Conservation (phyloP, 2,329 filamentous ascomycete genomes). For the Escovopsis sp. region DNA sequence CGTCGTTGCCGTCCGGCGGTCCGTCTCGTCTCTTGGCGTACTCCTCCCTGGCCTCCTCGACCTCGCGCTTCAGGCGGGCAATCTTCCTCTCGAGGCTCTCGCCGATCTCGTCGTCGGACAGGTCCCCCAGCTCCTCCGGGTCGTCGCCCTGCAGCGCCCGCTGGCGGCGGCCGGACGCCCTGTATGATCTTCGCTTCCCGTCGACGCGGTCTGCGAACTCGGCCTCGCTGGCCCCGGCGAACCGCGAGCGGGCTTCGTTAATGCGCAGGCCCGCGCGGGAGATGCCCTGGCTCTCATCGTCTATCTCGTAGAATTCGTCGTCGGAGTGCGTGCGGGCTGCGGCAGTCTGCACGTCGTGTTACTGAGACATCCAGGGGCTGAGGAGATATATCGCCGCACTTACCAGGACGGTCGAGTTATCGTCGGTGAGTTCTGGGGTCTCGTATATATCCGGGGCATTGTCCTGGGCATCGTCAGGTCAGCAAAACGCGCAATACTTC, state of each 20-base stretch:
- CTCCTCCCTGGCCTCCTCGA: conserved; percentile 56
- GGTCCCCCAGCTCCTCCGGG: conserved; percentile 53
- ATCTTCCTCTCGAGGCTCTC: conserved; percentile 68
- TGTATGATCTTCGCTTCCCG: conserved; percentile 72
- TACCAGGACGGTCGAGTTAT: conserved; percentile 73
- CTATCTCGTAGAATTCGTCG: conserved; percentile 47
- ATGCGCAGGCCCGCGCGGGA: conserved; percentile 63
- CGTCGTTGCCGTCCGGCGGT: conserved; percentile 28
- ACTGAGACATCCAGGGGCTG: conserved; percentile 8
- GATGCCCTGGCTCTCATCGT: conserved; percentile 52
- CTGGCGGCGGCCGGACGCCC: conserved; percentile 53
- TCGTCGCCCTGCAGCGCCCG: conserved; percentile 48
- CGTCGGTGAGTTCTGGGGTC: conserved; percentile 83
- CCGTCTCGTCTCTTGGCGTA: conserved; percentile 37
- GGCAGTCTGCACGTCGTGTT: conserved; percentile 29
- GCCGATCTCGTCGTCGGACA: conserved; percentile 62
- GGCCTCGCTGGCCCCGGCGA: conserved; percentile 66
- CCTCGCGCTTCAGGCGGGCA: conserved; percentile 67
- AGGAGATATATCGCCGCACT: conserved; percentile 17
- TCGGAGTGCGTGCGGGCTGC: conserved; percentile 43
- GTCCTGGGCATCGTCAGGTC: conserved; percentile 40
- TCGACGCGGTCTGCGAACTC: conserved; percentile 86
- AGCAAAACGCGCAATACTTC: conserved; percentile 5
- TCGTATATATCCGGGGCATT: conserved; percentile 92
- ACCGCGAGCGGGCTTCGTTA: conserved; percentile 65